These are phyloP conservation scores for Dryas integrifolia DNA, from an alignment of 331 rosid genomes.

Conservation along the genomic window DNA sequence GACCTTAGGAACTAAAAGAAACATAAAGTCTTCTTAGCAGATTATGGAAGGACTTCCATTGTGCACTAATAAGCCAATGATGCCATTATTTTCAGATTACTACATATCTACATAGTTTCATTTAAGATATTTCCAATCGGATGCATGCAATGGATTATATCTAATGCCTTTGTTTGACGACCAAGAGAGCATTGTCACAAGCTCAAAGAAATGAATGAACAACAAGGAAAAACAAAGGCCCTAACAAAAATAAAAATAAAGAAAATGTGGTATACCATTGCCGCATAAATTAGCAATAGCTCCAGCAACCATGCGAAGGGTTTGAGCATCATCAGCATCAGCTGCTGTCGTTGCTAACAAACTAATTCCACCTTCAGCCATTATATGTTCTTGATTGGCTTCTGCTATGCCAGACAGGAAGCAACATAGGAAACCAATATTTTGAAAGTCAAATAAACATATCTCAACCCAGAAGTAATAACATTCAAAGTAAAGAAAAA, in stretches of 20 bases:
- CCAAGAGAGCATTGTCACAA: neutral
- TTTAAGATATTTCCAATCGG: neutral
- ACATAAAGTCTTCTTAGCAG: neutral
- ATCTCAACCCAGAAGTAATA: slow-evolving; percentile 22
- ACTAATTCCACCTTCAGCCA: slow-evolving; percentile 93
- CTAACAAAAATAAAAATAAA: neutral
- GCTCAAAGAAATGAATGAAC: neutral
- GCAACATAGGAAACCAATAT: slow-evolving; percentile 23
- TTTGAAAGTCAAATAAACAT: neutral
- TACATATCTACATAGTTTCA: neutral
- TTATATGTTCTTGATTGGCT: slow-evolving; percentile 91
- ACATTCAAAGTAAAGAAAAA: slow-evolving; percentile 24
- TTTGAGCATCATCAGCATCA: slow-evolving; percentile 98
- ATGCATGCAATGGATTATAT: neutral
- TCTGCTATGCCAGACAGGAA: slow-evolving; percentile 51
- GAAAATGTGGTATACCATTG: slow-evolving; percentile 53
- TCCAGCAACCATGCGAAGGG: slow-evolving; percentile 97
- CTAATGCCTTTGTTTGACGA: neutral
- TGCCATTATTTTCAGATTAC: neutral
- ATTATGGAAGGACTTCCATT: neutral
- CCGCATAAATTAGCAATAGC: slow-evolving; percentile 97
- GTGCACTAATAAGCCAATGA: neutral
- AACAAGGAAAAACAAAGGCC: slow-evolving; percentile 6
- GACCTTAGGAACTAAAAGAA: neutral
- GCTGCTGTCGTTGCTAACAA: slow-evolving; percentile 84